Conservation (phyloP, 768 basidiomycete species). For the Lepiota subincarnata region DNA sequence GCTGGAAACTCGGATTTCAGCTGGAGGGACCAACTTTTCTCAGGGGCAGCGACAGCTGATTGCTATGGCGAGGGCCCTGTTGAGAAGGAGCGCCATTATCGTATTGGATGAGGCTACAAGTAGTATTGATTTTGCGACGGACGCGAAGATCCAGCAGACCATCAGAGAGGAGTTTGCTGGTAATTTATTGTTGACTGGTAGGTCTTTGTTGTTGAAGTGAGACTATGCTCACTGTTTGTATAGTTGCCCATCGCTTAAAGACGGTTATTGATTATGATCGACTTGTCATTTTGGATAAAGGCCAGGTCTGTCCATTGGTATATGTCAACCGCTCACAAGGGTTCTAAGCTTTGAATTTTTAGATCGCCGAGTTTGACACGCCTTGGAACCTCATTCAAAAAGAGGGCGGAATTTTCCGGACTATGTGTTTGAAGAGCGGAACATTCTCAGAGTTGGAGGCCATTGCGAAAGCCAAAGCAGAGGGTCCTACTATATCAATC, state of each 20-base stretch:
- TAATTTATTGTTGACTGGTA: constrained; percentile 70
- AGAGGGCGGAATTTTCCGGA: constrained; percentile 59
- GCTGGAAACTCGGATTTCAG: constrained; percentile 75
- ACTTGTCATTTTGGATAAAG: constrained; percentile 76
- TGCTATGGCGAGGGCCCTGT: constrained; percentile 78
- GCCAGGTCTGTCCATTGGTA: constrained; percentile 32
- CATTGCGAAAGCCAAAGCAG: constrained; percentile 47
- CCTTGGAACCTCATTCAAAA: constrained; percentile 63
- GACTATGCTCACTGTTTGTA: constrained; percentile 1
- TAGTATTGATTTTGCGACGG: constrained; percentile 84
- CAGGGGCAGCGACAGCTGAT: constrained; percentile 89
- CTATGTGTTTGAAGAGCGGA: constrained; percentile 70
- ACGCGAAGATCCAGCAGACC: constrained; percentile 84
- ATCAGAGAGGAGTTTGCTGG: constrained; percentile 82
- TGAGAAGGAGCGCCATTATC: constrained; percentile 68
- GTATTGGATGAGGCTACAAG: constrained; percentile 83
- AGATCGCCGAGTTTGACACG: constrained; percentile 66
- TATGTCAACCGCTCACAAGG: background rate
- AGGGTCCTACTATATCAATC: background rate
- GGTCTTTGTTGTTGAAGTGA: constrained; percentile 16
- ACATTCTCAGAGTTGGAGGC: constrained; percentile 58
- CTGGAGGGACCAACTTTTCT: constrained; percentile 88
- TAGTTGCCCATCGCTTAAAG: constrained; percentile 69
- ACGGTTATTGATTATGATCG: constrained; percentile 82
- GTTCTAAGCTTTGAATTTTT: background rate